Conservation (phyloP, 2,329 filamentous ascomycete genomes). For the Fusarium marasasianum region DNA sequence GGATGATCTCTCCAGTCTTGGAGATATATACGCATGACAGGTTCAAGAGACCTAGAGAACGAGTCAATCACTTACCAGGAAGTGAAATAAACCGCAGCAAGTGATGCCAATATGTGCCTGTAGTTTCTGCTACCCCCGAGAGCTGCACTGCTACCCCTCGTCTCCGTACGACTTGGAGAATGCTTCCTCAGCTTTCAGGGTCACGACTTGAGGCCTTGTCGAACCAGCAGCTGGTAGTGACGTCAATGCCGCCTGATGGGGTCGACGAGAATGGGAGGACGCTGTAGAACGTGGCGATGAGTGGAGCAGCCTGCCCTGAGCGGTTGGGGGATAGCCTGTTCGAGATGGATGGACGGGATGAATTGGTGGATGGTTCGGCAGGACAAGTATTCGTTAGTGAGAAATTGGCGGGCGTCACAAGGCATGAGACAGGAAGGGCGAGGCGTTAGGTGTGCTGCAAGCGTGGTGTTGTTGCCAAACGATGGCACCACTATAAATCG, state of each 20-base stretch:
- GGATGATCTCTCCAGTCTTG: conserved; percentile 15
- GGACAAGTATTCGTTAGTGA: conserved; percentile 16
- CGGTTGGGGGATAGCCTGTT: conserved; percentile 6
- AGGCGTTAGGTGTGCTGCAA: conserved; percentile 21
- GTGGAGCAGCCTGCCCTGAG: conserved; percentile 17
- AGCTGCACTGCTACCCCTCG: conserved; percentile 17
- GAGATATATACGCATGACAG: conserved; percentile 15
- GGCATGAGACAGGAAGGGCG: conserved; percentile 14
- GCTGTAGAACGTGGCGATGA: conserved; percentile 8
- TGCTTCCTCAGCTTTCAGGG: conserved; percentile 16
- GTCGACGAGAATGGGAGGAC: conserved; percentile 20
- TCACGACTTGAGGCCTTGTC: conserved; percentile 12
- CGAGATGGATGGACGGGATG: conserved; percentile 23
- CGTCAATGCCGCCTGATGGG: conserved; percentile 45
- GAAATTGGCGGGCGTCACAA: conserved; percentile 20
- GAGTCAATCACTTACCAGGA: conserved; percentile 32
- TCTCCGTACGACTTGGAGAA: conserved; percentile 18
- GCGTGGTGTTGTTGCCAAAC: conserved; percentile 36
- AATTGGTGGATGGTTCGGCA: conserved; percentile 16
- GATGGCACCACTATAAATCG: conserved; percentile 34
- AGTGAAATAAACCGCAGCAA: conserved; percentile 29
- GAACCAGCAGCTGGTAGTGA: conserved; percentile 29
- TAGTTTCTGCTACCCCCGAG: conserved; percentile 20
- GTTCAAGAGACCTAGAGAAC: neutral
- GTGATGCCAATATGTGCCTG: conserved; percentile 26